Evolutionary conservation across 2,329 filamentous ascomycete species (phyloP).

Genomic region (Penicillium sp.): DNA sequence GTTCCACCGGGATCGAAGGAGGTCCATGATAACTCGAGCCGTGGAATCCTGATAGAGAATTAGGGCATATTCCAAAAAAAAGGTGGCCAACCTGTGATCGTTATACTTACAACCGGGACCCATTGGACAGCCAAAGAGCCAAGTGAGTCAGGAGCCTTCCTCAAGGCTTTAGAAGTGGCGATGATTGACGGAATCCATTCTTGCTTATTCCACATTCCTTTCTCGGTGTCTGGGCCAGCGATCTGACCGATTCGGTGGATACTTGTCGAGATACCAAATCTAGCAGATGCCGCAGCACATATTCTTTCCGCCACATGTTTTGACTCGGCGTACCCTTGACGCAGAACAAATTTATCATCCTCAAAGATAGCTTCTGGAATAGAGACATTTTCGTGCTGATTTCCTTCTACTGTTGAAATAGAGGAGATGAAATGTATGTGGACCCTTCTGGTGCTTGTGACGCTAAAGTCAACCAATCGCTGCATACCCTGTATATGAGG

Average conservation of each 20-base stretch:
- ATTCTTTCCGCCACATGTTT: slow-evolving; percentile 51
- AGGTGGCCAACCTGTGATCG: not conserved
- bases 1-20: slow-evolving; percentile 12
- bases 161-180: slow-evolving; percentile 57
- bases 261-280: slow-evolving; percentile 20
- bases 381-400: slow-evolving; percentile 4
- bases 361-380: slow-evolving; percentile 30
- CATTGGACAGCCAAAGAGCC: slow-evolving; percentile 56
- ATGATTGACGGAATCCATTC: slow-evolving; percentile 51
- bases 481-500: slow-evolving; percentile 14
- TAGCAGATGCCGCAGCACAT: slow-evolving; percentile 36
- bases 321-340: slow-evolving; percentile 40
- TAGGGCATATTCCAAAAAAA: not conserved
- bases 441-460: slow-evolving; percentile 13
- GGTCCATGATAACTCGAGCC: slow-evolving; percentile 14
- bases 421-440: slow-evolving; percentile 34
- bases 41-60: slow-evolving; percentile 5
- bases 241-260: slow-evolving; percentile 42
- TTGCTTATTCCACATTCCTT: slow-evolving; percentile 59
- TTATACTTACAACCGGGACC: slow-evolving; percentile 27
- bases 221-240: slow-evolving; percentile 33
- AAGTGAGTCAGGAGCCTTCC: slow-evolving; percentile 51
- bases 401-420: slow-evolving; percentile 29
- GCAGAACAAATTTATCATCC: slow-evolving; percentile 32
- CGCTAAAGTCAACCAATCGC: slow-evolving; percentile 32